Evolutionary conservation across 768 basidiomycete species (phyloP).

Genomic region (Leccinum longicurvipes): DNA sequence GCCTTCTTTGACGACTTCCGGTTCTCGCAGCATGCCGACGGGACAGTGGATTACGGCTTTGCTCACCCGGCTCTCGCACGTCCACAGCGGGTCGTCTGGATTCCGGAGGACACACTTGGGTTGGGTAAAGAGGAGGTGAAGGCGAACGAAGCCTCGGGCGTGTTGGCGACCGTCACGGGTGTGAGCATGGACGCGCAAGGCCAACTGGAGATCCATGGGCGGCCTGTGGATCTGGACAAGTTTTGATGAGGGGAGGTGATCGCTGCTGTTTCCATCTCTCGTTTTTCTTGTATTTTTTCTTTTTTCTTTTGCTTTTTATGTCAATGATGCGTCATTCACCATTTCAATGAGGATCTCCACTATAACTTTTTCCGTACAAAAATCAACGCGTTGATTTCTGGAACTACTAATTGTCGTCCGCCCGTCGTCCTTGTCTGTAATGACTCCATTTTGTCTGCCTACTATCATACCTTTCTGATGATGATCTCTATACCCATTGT

Average conservation of each 20-base stretch:
- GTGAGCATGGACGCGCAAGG: conserved; percentile 64
- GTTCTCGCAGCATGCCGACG: conserved; percentile 27
- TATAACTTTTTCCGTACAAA: not conserved
- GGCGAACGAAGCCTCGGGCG: conserved; percentile 49
- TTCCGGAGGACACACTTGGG: conserved; percentile 63
- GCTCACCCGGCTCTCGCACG: conserved; percentile 79
- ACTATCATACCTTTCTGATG: not conserved
- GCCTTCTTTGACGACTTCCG: conserved; percentile 15
- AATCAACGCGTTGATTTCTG: not conserved
- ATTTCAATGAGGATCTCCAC: not conserved
- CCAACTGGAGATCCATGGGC: conserved; percentile 35
- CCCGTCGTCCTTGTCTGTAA: conserved; percentile 1
- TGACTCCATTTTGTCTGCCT: not conserved
- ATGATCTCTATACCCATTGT: not conserved
- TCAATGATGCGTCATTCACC: not conserved
- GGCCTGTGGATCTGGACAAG: conserved; percentile 28
- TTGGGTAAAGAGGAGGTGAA: conserved; percentile 59
- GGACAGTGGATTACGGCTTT: conserved; percentile 60
- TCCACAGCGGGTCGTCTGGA: conserved; percentile 80
- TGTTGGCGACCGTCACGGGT: conserved; percentile 46
- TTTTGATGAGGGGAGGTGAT: conserved; percentile 18
- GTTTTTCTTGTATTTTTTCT: not conserved
- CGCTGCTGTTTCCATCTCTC: not conserved
- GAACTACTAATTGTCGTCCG: not conserved
- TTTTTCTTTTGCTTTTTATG: not conserved